These are phyloP conservation scores for Nitzschia putrida DNA, from an alignment of 108 stramenopile species.

Conservation along the genomic window DNA sequence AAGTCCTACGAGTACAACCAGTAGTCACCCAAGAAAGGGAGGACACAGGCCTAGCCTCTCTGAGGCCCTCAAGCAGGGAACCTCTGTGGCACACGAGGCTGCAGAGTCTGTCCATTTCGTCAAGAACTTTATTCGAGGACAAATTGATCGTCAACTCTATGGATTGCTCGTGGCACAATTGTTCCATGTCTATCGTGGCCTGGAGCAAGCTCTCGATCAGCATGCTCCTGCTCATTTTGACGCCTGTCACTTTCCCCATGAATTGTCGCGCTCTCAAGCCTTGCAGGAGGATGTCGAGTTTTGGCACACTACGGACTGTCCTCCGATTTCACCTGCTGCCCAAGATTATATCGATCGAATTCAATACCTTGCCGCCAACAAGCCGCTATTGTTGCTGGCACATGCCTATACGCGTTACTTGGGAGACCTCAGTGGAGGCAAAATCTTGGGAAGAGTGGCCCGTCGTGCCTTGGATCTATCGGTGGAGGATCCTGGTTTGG, in stretches of 20 bases:
- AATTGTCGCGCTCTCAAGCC: slow-evolving; percentile 56
- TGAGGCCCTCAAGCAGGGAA: slow-evolving; percentile 77
- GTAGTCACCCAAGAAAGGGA: not conserved
- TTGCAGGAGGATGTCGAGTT: slow-evolving; percentile 79
- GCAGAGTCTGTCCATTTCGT: slow-evolving; percentile 92
- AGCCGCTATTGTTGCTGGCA: slow-evolving; percentile 73
- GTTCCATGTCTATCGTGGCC: slow-evolving; percentile 66
- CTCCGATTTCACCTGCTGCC: slow-evolving; percentile 67
- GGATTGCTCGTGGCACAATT: slow-evolving; percentile 56
- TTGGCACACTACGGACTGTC: slow-evolving; percentile 50
- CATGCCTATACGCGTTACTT: slow-evolving; percentile 92
- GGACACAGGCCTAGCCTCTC: slow-evolving; percentile 31
- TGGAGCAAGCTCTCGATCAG: slow-evolving; percentile 67
- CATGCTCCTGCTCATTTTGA: slow-evolving; percentile 65
- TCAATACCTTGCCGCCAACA: slow-evolving; percentile 47
- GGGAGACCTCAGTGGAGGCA: slow-evolving; percentile 87
- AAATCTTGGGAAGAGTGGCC: slow-evolving; percentile 74
- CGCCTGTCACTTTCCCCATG: slow-evolving; percentile 73
- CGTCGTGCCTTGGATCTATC: slow-evolving; percentile 63
- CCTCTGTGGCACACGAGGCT: slow-evolving; percentile 74
- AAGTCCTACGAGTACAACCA: not conserved
- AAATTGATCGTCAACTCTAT: slow-evolving; percentile 77
- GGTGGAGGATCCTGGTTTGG: slow-evolving; percentile 54
- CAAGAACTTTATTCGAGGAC: slow-evolving; percentile 78
- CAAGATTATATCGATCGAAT: slow-evolving; percentile 75